Evolutionary conservation across 257 asterid genomes (phyloP).

Genomic region (Eustoma russellianum): DNA sequence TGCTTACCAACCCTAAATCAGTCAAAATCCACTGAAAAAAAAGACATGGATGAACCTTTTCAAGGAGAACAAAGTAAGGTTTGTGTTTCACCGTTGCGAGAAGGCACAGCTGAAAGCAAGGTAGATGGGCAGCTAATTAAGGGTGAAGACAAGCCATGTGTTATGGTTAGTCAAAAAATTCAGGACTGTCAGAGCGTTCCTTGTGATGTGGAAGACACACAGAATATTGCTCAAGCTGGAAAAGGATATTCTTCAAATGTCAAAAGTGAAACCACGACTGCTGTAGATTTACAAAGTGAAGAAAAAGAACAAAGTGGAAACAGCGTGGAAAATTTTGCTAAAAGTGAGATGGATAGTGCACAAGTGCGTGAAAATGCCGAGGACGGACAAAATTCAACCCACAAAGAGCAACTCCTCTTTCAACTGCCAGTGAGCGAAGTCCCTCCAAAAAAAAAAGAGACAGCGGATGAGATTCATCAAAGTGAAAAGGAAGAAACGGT

Average conservation of each 20-base stretch:
- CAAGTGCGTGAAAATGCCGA: conserved; percentile 21
- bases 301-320: conserved; percentile 23
- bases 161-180: conserved; percentile 1
- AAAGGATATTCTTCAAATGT: neutral
- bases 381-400: conserved; percentile 16
- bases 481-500: conserved; percentile 20
- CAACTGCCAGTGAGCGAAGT: conserved; percentile 33
- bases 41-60: conserved; percentile 2
- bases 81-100: conserved; percentile 20
- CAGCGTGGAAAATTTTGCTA: conserved; percentile 15
- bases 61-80: conserved; percentile 14
- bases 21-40: conserved; percentile 8
- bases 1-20: conserved; percentile 8
- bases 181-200: conserved; percentile 8
- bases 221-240: neutral
- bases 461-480: conserved; percentile 8
- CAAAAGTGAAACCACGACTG: conserved; percentile 1
- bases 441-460: conserved; percentile 19
- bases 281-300: conserved; percentile 6
- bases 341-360: conserved; percentile 20
- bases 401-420: conserved; percentile 20
- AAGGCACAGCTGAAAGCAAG: conserved; percentile 6
- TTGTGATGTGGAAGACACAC: conserved; percentile 7
- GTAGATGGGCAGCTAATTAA: conserved; percentile 11
- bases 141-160: neutral